phyloP scores from a whole-genome alignment of 306 rosid species.

The Clitoria ternatea region DNA sequence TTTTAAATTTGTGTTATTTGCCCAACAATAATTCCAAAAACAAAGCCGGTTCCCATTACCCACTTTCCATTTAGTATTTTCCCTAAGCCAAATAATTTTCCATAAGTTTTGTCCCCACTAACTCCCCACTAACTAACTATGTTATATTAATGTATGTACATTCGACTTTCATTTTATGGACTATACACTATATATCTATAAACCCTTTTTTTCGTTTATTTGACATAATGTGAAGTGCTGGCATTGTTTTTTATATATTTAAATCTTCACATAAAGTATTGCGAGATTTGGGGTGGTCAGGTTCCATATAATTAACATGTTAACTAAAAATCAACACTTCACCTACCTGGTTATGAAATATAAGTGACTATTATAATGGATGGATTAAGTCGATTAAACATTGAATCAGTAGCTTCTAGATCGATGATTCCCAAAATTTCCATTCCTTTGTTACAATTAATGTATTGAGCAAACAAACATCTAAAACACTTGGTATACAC shows the following conservation, averaged over 20 bases:
- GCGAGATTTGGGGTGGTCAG: background rate
- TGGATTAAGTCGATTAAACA: background rate
- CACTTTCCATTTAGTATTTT: too few relatives aligned
- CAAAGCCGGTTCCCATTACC: too few relatives aligned
- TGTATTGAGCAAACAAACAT: background rate
- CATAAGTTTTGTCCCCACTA: too few relatives aligned
- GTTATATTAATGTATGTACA: too few relatives aligned
- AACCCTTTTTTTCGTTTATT: background rate
- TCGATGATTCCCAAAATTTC: background rate
- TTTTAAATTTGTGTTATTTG: too few relatives aligned
- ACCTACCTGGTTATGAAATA: constrained; percentile 19
- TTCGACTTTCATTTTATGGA: too few relatives aligned
- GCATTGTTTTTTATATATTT: background rate
- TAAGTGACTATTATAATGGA: background rate
- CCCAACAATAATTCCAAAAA: too few relatives aligned
- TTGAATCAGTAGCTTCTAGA: constrained; percentile 17
- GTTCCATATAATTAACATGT: constrained; percentile 18
- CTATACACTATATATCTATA: too few relatives aligned
- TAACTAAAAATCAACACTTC: constrained; percentile 33
- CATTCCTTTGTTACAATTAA: background rate
- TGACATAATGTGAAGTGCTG: background rate
- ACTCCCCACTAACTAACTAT: too few relatives aligned
- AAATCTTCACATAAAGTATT: background rate
- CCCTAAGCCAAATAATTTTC: too few relatives aligned
- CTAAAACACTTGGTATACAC: background rate